Conservation (phyloP, 2,329 filamentous ascomycete genomes). For the Paraphoma sp. region DNA sequence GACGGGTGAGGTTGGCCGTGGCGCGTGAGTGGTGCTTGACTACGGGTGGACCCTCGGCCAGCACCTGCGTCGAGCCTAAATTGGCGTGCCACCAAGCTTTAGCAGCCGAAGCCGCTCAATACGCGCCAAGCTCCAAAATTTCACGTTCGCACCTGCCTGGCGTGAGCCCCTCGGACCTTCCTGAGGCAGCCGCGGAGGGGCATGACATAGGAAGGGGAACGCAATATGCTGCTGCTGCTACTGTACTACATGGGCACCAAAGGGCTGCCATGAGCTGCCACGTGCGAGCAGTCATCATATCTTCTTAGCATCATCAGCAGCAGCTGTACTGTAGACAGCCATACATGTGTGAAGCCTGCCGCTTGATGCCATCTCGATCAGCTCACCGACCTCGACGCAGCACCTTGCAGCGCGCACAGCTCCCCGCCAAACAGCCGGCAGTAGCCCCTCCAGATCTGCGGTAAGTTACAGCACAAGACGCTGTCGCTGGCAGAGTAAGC, state of each 20-base stretch:
- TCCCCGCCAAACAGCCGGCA: neutral
- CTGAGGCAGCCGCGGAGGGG: neutral
- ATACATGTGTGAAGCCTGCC: neutral
- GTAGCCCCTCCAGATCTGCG: conserved; percentile 3
- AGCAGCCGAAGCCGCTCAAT: neutral
- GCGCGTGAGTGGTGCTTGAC: conserved; percentile 8
- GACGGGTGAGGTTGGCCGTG: conserved; percentile 6
- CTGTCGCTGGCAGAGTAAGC: conserved; percentile 1
- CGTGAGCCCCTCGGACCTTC: neutral
- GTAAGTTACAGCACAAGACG: too few relatives aligned
- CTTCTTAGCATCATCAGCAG: neutral
- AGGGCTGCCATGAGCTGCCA: too few relatives aligned
- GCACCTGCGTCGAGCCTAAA: conserved; percentile 11
- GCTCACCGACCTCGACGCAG: neutral
- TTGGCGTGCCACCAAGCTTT: conserved; percentile 12
- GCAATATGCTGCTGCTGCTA: neutral
- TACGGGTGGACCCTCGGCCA: conserved; percentile 6
- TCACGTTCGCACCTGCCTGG: neutral
- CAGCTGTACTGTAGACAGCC: neutral
- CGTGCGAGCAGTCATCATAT: neutral
- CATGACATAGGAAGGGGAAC: neutral
- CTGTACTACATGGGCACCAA: neutral
- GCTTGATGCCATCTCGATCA: neutral
- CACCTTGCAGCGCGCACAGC: neutral
- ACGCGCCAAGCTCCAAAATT: conserved; percentile 6